Conservation (phyloP, 176 grass and related monocot species). For the Bothriochloa decipiens region DNA sequence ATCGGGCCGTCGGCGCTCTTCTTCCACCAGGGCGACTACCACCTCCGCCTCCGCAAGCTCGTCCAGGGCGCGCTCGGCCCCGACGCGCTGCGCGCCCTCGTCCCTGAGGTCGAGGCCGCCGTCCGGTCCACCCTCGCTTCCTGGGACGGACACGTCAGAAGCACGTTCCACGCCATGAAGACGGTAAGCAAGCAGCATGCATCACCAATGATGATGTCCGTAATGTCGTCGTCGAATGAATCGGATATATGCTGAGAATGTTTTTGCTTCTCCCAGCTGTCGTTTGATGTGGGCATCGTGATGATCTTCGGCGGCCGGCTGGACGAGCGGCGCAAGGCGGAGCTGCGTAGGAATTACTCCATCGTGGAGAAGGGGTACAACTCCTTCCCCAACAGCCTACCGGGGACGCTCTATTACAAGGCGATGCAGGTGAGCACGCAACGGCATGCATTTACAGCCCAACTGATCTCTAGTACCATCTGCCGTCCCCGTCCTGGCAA, state of each 20-base stretch:
- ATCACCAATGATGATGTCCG: too few species aligned
- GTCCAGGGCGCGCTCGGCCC: constrained; percentile 72
- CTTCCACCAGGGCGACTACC: constrained; percentile 97
- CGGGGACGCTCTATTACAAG: constrained; percentile 69
- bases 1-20: constrained; percentile 92
- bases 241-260: background rate
- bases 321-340: constrained; percentile 54
- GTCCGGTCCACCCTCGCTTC: constrained; percentile 46
- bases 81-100: constrained; percentile 61
- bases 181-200: constrained; percentile 40
- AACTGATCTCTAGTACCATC: constrained; percentile 1
- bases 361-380: constrained; percentile 97
- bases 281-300: constrained; percentile 83
- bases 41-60: constrained; percentile 71
- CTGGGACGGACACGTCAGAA: constrained; percentile 51
- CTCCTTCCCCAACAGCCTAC: constrained; percentile 80
- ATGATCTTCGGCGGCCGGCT: constrained; percentile 74
- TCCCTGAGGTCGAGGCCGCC: constrained; percentile 65
- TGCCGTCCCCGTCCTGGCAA: background rate
- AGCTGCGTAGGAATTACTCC: constrained; percentile 74
- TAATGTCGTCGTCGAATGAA: background rate
- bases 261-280: constrained; percentile 45
- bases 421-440: constrained; percentile 71
- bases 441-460: background rate
- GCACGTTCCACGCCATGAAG: constrained; percentile 83